Evolutionary conservation across 2,329 filamentous ascomycete species (phyloP).

Genomic region (Aureobasidium sp.): DNA sequence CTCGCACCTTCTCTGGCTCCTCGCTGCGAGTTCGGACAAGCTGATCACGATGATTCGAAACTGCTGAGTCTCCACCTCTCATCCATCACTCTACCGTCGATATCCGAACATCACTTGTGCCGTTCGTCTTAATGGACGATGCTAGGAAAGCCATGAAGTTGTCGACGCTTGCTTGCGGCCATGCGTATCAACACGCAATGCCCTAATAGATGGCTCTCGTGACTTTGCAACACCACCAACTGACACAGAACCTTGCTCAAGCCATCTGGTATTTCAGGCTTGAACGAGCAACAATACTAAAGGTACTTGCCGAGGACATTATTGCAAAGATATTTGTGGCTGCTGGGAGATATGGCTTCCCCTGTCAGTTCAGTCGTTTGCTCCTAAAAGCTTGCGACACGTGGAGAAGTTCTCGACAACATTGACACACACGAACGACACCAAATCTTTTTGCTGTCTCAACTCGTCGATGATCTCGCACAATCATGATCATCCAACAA

Average conservation of each 20-base stretch:
- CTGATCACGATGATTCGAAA: not conserved
- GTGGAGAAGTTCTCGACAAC: not conserved
- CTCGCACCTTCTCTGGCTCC: not conserved
- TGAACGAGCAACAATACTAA: not conserved
- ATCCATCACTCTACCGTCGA: not conserved
- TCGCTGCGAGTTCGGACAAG: not conserved
- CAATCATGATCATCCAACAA: not conserved
- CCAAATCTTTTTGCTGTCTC: not conserved
- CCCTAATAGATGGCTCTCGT: not conserved
- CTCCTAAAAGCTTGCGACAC: not conserved
- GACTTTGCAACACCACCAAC: not conserved
- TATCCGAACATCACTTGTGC: not conserved
- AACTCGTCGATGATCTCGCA: not conserved
- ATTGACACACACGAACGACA: not conserved
- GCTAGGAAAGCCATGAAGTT: not conserved
- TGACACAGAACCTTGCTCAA: not conserved
- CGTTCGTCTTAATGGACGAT: not conserved
- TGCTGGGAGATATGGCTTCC: not conserved
- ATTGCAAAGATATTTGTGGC: not conserved
- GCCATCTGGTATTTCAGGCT: not conserved
- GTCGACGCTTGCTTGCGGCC: not conserved
- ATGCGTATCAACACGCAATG: not conserved
- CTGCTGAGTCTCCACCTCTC: slow-evolving; percentile 5
- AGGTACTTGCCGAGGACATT: not conserved
- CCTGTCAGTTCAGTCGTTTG: not conserved